Conservation (phyloP, 768 basidiomycete species). For the Phylloporus arenicola region DNA sequence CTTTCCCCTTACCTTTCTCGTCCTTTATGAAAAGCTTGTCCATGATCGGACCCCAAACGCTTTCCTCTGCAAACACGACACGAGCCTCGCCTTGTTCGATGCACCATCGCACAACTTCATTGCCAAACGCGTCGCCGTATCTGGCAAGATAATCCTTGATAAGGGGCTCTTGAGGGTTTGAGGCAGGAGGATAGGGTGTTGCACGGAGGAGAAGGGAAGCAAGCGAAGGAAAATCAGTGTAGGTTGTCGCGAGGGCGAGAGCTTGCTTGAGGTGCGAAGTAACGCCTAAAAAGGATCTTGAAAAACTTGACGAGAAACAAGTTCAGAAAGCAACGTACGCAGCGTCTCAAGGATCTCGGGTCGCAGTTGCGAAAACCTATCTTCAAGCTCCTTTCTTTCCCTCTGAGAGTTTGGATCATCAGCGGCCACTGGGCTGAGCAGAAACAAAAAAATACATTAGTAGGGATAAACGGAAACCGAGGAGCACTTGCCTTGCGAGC, state of each 20-base stretch:
- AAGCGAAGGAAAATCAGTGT: slow-evolving; percentile 81
- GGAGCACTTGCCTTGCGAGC: slow-evolving; percentile 48
- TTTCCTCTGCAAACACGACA: slow-evolving; percentile 74
- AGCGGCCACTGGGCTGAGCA: slow-evolving; percentile 40
- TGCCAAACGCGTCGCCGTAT: slow-evolving; percentile 80
- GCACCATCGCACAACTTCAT: slow-evolving; percentile 90
- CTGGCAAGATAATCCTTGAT: slow-evolving; percentile 70
- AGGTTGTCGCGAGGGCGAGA: slow-evolving; percentile 79
- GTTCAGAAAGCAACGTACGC: slow-evolving; percentile 45
- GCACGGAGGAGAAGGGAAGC: slow-evolving; percentile 76
- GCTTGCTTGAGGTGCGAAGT: slow-evolving; percentile 65
- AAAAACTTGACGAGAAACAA: background rate
- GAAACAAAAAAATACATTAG: background rate
- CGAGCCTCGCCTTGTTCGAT: slow-evolving; percentile 85
- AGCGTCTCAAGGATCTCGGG: slow-evolving; percentile 77
- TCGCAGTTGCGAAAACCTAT: slow-evolving; percentile 64
- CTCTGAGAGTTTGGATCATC: slow-evolving; percentile 46
- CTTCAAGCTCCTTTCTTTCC: slow-evolving; percentile 55
- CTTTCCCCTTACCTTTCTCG: slow-evolving; percentile 22
- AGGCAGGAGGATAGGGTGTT: slow-evolving; percentile 53
- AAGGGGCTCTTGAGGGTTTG: slow-evolving; percentile 56
- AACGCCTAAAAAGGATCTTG: slow-evolving; percentile 41
- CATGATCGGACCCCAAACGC: slow-evolving; percentile 54
- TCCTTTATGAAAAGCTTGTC: slow-evolving; percentile 57
- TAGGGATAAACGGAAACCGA: background rate